Conservation (phyloP, 768 basidiomycete genomes). For the Phaffia australis region DNA sequence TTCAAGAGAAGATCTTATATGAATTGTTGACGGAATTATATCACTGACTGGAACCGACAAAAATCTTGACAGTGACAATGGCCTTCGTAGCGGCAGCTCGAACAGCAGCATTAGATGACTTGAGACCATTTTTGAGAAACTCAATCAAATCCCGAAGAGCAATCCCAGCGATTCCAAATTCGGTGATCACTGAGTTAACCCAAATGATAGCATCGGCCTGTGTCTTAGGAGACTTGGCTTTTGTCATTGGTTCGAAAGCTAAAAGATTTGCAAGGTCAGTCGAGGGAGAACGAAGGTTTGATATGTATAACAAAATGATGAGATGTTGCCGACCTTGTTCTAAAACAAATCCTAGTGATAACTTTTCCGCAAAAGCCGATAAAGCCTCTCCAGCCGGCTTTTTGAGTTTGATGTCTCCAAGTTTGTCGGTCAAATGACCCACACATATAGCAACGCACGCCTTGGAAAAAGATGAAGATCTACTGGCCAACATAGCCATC, state of each 20-base stretch:
- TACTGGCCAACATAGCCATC: slow-evolving; percentile 59
- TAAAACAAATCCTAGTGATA: slow-evolving; percentile 85
- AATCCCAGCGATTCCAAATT: slow-evolving; percentile 84
- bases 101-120: slow-evolving; percentile 89
- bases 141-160: slow-evolving; percentile 75
- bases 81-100: slow-evolving; percentile 87
- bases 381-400: slow-evolving; percentile 87
- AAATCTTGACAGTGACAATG: slow-evolving; percentile 79
- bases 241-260: slow-evolving; percentile 88
- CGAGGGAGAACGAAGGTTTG: background rate
- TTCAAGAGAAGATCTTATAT: slow-evolving; percentile 22
- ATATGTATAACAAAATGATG: background rate
- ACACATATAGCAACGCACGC: slow-evolving; percentile 73
- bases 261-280: background rate
- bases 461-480: slow-evolving; percentile 70
- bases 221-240: slow-evolving; percentile 95
- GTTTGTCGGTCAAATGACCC: slow-evolving; percentile 76
- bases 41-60: slow-evolving; percentile 66
- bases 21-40: slow-evolving; percentile 28
- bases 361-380: slow-evolving; percentile 74
- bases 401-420: slow-evolving; percentile 92
- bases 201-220: slow-evolving; percentile 80
- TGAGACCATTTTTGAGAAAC: slow-evolving; percentile 72
- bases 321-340: slow-evolving; percentile 57
- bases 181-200: slow-evolving; percentile 72